Evolutionary conservation across 2,329 filamentous ascomycete species (phyloP).

Genomic region (Colletotrichum higginsianum): DNA sequence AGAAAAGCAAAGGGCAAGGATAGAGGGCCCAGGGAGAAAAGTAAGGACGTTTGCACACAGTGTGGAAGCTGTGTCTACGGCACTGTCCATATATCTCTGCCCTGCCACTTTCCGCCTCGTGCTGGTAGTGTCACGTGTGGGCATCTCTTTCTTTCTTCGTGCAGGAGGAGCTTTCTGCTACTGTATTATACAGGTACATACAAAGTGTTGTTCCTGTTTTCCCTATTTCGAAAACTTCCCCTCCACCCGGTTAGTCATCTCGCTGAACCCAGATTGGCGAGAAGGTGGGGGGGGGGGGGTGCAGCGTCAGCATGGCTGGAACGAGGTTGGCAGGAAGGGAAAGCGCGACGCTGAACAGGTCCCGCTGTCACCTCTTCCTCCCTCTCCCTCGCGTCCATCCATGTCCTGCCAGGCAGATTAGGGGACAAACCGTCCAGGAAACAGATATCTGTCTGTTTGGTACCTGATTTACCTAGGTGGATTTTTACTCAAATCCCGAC

Average conservation of each 20-base stretch:
- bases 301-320: constrained; percentile 17
- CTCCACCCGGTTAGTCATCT: constrained; percentile 17
- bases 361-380: neutral
- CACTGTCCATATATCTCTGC: neutral
- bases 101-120: neutral
- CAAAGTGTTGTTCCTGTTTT: constrained; percentile 32
- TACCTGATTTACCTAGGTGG: neutral
- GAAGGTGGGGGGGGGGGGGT: neutral
- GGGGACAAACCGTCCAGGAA: no score
- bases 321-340: constrained; percentile 26
- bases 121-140: no score
- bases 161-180: no score
- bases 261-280: constrained; percentile 38
- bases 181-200: neutral
- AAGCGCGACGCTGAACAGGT: neutral
- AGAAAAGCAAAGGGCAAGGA: constrained; percentile 27
- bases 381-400: neutral
- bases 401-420: neutral
- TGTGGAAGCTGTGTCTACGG: neutral
- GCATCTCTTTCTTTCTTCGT: no score
- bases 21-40: neutral
- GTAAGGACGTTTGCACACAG: no score
- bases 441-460: neutral
- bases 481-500: no score
- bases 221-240: constrained; percentile 29